Percentiles rank a stretch among this genome's conserved stretches.
phyloP scores from a whole-genome alignment of 352 stramenopile species.

The Phytophthora idaei region DNA sequence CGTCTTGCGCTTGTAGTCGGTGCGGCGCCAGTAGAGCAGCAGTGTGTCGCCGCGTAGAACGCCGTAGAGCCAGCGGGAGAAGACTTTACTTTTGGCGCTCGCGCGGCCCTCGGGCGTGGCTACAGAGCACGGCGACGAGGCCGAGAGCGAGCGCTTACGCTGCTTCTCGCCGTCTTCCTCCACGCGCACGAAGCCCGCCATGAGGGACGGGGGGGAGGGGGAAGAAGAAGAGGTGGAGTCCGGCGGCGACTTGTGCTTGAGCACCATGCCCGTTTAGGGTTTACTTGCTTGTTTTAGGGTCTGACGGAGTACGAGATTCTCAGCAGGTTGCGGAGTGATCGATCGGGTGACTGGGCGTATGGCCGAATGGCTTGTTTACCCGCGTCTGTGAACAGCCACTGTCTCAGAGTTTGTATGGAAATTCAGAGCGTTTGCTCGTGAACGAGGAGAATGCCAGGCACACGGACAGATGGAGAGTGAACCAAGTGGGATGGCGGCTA shows the following conservation, averaged over 20 bases:
- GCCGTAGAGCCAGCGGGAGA: slow-evolving; percentile 64
- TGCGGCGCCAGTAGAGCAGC: slow-evolving; percentile 58
- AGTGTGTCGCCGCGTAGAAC: slow-evolving; percentile 49
- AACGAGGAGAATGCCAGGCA: not conserved
- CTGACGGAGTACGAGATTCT: not conserved
- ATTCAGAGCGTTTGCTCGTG: slow-evolving; percentile 6
- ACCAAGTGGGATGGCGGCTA: not conserved
- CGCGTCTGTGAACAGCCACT: slow-evolving; percentile 3
- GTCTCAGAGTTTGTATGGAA: slow-evolving; percentile 29
- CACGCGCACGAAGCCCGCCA: slow-evolving; percentile 62
- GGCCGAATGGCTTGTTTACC: slow-evolving; percentile 22
- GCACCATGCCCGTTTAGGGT: slow-evolving; percentile 4
- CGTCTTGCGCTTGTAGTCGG: slow-evolving; percentile 62
- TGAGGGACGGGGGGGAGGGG: slow-evolving; percentile 14
- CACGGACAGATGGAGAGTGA: slow-evolving; percentile 6
- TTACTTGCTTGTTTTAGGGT: not conserved
- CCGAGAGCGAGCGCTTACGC: slow-evolving; percentile 31
- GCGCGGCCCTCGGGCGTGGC: slow-evolving; percentile 34
- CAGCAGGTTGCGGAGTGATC: slow-evolving; percentile 25
- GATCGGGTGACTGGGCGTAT: not conserved
- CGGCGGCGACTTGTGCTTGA: slow-evolving; percentile 17
- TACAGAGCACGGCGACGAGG: slow-evolving; percentile 31
- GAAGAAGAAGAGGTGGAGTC: slow-evolving; percentile 9
- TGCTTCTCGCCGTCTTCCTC: slow-evolving; percentile 54
- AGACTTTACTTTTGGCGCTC: slow-evolving; percentile 43